phyloP scores from a whole-genome alignment of 176 grass and related monocot genomes.

The Musa schizocarpa region DNA sequence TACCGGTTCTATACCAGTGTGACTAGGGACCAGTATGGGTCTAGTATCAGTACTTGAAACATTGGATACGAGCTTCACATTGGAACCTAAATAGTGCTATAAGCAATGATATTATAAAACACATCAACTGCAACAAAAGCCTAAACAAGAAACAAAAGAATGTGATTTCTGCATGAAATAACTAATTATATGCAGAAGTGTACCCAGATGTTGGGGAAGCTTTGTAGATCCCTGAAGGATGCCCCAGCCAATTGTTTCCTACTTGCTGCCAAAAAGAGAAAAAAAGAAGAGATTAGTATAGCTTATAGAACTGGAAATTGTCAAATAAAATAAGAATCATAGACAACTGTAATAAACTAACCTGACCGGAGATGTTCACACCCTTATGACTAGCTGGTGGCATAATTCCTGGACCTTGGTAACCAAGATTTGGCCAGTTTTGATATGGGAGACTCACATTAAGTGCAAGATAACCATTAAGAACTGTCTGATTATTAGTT shows the following conservation, averaged over 20 bases:
- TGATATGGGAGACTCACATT: constrained; percentile 43
- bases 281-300: constrained; percentile 2
- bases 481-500: constrained; percentile 35
- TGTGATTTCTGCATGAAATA: neutral
- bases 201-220: neutral
- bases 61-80: too few species aligned
- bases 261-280: neutral
- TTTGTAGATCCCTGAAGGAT: neutral
- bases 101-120: too few species aligned
- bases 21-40: too few species aligned
- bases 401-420: constrained; percentile 42
- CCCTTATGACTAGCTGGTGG: constrained; percentile 44
- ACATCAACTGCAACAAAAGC: neutral
- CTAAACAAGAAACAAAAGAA: neutral
- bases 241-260: neutral
- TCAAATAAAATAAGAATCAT: neutral
- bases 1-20: too few species aligned
- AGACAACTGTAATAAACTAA: neutral
- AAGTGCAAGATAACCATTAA: constrained; percentile 34
- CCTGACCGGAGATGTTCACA: constrained; percentile 26
- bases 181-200: neutral
- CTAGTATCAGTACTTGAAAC: too few species aligned
- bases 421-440: constrained; percentile 51
- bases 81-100: too few species aligned
- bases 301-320: neutral